Conservation (phyloP, 2,329 filamentous ascomycete species). For the Pseudopithomyces maydicus region DNA sequence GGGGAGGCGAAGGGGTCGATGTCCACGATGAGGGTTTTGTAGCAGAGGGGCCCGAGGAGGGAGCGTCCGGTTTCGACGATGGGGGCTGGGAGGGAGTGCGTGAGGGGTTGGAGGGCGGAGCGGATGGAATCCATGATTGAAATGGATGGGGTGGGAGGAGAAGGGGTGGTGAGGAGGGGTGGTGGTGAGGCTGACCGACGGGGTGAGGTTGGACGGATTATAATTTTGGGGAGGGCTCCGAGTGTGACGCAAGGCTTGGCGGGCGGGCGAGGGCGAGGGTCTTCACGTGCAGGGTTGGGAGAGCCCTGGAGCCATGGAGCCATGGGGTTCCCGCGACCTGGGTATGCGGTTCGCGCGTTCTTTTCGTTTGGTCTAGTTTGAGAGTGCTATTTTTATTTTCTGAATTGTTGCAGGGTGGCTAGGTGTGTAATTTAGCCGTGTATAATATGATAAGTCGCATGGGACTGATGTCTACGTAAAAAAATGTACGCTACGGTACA, state of each 20-base stretch:
- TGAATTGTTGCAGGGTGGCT: too few species aligned
- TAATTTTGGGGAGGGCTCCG: not conserved
- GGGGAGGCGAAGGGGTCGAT: conserved; percentile 74
- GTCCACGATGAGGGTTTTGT: conserved; percentile 82
- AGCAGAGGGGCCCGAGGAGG: conserved; percentile 83
- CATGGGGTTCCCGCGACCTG: too few species aligned
- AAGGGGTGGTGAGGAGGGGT: not conserved
- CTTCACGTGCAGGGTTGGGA: too few species aligned
- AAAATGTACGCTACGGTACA: too few species aligned
- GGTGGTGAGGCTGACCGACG: not conserved
- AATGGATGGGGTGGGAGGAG: not conserved
- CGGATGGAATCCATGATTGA: conserved; percentile 52
- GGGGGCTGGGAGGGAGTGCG: conserved; percentile 50
- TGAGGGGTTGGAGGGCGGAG: conserved; percentile 50
- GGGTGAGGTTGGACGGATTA: not conserved
- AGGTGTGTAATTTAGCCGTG: too few species aligned
- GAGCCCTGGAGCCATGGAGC: too few species aligned
- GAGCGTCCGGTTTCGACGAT: conserved; percentile 38
- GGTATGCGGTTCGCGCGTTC: too few species aligned
- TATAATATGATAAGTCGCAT: too few species aligned
- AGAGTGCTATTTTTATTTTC: too few species aligned
- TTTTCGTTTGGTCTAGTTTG: too few species aligned
- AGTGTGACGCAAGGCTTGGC: not conserved
- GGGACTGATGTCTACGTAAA: too few species aligned
- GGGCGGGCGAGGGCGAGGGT: too few species aligned